Evolutionary conservation across 2,329 filamentous ascomycete genomes (phyloP).

Genomic region (Aspergillus fumigatiaffinis): DNA sequence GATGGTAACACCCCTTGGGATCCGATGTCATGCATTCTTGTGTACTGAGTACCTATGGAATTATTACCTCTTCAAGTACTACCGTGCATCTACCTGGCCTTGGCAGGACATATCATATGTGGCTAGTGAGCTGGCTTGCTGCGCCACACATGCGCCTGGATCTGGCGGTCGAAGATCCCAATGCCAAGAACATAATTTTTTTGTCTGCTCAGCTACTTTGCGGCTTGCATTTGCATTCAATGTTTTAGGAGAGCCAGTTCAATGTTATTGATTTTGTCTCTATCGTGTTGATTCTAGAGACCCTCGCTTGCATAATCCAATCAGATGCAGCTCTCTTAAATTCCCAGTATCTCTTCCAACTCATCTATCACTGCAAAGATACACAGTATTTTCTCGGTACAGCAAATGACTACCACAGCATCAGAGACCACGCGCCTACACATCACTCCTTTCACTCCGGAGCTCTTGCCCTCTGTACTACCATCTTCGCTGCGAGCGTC

Average conservation of each 20-base stretch:
- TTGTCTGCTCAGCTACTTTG: background rate
- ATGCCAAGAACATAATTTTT: background rate
- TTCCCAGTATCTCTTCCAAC: background rate
- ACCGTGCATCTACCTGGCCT: background rate
- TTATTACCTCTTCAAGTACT: background rate
- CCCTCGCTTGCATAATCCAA: background rate
- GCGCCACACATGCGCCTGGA: conserved; percentile 10
- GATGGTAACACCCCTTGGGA: background rate
- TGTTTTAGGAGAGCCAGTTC: background rate
- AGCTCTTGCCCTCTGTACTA: conserved; percentile 68
- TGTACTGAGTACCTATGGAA: too few species aligned
- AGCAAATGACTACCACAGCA: conserved; percentile 18
- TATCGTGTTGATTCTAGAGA: background rate
- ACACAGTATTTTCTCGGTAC: background rate
- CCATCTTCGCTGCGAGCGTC: conserved; percentile 61
- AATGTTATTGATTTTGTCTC: background rate
- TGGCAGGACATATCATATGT: conserved; percentile 11
- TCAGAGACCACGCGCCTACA: conserved; percentile 60
- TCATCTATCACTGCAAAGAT: background rate
- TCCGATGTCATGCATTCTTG: background rate
- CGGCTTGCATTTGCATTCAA: background rate
- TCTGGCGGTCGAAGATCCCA: conserved; percentile 15
- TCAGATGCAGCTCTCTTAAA: background rate
- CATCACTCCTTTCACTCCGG: conserved; percentile 78
- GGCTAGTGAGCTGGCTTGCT: conserved; percentile 6